These are phyloP conservation scores for Daldinia sp. DNA, from an alignment of 2,329 filamentous ascomycete genomes.

Conservation along the genomic window DNA sequence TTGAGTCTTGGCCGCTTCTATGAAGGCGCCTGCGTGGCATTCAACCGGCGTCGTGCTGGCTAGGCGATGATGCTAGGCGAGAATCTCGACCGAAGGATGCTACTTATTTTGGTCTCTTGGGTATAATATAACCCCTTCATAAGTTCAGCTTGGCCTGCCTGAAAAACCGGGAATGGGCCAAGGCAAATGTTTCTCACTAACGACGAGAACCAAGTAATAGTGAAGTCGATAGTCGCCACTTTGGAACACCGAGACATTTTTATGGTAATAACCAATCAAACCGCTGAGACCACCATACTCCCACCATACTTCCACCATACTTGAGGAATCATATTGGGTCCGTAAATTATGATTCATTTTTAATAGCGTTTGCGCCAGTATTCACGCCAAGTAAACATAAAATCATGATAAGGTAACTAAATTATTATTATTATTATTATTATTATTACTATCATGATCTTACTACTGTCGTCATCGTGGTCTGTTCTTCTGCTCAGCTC, in stretches of 20 bases:
- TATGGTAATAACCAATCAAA: conserved; percentile 28
- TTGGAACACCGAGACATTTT: conserved; percentile 28
- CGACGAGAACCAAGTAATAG: conserved; percentile 27
- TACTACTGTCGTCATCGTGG: background rate
- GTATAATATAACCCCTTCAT: conserved; percentile 29
- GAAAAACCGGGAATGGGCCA: conserved; percentile 24
- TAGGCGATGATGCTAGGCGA: conserved; percentile 37
- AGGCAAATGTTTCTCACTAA: conserved; percentile 25
- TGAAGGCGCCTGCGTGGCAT: conserved; percentile 25
- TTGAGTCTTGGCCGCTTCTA: conserved; percentile 33
- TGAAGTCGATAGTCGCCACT: conserved; percentile 20
- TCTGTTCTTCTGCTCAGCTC: background rate
- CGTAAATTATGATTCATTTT: conserved; percentile 16
- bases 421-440: conserved; percentile 27
- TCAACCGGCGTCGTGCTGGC: conserved; percentile 35
- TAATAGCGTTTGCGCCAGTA: conserved; percentile 23
- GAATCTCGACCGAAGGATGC: conserved; percentile 41
- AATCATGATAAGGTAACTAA: conserved; percentile 14
- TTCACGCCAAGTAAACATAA: conserved; percentile 38
- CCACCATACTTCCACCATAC: conserved; percentile 7
- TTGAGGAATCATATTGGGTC: conserved; percentile 20
- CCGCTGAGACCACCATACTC: background rate
- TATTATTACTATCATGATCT: conserved; percentile 29
- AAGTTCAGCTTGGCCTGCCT: conserved; percentile 40
- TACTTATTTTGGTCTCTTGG: conserved; percentile 32